These are phyloP conservation scores for Aphanomyces cochlioides DNA, from an alignment of 352 stramenopile genomes.

Conservation along the genomic window DNA sequence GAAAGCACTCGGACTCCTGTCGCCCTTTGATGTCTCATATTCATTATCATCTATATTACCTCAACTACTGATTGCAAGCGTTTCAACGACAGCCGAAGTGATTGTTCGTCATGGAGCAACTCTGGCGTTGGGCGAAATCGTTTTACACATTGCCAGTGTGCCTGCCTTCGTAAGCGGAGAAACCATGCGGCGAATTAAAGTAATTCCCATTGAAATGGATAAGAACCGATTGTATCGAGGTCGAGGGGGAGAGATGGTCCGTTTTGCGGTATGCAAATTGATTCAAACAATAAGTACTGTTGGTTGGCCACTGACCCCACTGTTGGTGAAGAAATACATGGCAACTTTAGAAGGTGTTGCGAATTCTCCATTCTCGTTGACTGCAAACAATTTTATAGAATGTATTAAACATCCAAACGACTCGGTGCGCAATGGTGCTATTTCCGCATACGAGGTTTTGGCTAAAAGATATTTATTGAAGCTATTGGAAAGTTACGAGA, in stretches of 20 bases:
- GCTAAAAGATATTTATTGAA: slow-evolving; percentile 84
- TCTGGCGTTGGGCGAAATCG: slow-evolving; percentile 86
- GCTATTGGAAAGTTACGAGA: slow-evolving; percentile 44
- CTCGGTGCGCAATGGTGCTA: slow-evolving; percentile 83
- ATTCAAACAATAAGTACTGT: slow-evolving; percentile 87
- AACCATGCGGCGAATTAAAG: slow-evolving; percentile 62
- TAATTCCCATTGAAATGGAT: slow-evolving; percentile 85
- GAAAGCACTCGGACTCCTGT: slow-evolving; percentile 81
- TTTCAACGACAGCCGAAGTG: slow-evolving; percentile 86
- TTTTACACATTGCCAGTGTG: slow-evolving; percentile 44
- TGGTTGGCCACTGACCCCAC: slow-evolving; percentile 51
- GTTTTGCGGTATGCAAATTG: slow-evolving; percentile 89
- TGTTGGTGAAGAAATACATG: slow-evolving; percentile 75
- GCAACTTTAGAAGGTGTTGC: slow-evolving; percentile 48
- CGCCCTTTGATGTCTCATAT: slow-evolving; percentile 71
- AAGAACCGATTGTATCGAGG: slow-evolving; percentile 94
- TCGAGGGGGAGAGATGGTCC: slow-evolving; percentile 94
- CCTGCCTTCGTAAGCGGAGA: slow-evolving; percentile 69
- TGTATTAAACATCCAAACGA: slow-evolving; percentile 94
- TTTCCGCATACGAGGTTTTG: slow-evolving; percentile 83
- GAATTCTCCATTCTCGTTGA: neutral
- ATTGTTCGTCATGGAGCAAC: slow-evolving; percentile 91
- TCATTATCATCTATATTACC: slow-evolving; percentile 76
- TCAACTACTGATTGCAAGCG: slow-evolving; percentile 67
- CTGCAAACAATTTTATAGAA: slow-evolving; percentile 41